Evolutionary conservation across 495 filamentous ascomycete genomes (phyloP).

Genomic region (Penicillium chermesinum): DNA sequence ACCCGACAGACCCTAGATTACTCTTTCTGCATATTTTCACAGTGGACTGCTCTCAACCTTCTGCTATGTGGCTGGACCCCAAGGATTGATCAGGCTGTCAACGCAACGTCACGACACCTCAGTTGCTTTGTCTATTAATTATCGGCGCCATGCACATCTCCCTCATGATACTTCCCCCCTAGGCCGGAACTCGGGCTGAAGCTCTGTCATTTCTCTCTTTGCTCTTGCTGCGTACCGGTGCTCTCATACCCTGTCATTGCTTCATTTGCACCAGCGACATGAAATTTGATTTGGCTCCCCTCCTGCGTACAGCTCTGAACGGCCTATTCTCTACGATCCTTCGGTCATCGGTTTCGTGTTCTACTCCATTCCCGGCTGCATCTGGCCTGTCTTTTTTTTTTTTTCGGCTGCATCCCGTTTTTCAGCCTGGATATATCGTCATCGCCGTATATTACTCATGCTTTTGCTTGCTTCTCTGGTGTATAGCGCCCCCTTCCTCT

Average conservation of each 20-base stretch:
- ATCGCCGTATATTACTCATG: slow-evolving; percentile 12
- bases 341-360: not conserved
- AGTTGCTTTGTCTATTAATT: slow-evolving; percentile 11
- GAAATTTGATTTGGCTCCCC: slow-evolving; percentile 17
- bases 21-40: slow-evolving; percentile 16
- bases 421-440: slow-evolving; percentile 22
- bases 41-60: slow-evolving; percentile 15
- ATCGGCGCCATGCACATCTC: slow-evolving; percentile 6
- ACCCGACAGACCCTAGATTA: slow-evolving; percentile 3
- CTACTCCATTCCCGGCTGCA: slow-evolving; percentile 8
- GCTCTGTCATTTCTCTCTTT: slow-evolving; percentile 8
- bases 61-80: slow-evolving; percentile 39
- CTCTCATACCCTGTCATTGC: slow-evolving; percentile 18
- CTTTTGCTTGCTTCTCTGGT: slow-evolving; percentile 1
- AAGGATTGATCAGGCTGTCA: slow-evolving; percentile 44
- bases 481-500: slow-evolving; percentile 6
- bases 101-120: slow-evolving; percentile 20
- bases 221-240: not conserved
- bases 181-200: slow-evolving; percentile 23
- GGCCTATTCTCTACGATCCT: slow-evolving; percentile 12
- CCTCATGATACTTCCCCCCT: slow-evolving; percentile 16
- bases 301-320: slow-evolving; percentile 24
- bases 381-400: slow-evolving; percentile 1
- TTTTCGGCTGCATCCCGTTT: slow-evolving; percentile 2
- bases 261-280: slow-evolving; percentile 15